Base-by-base conservation (phyloP, 768 basidiomycete genomes). In the Pisolithus sp. region DNA sequence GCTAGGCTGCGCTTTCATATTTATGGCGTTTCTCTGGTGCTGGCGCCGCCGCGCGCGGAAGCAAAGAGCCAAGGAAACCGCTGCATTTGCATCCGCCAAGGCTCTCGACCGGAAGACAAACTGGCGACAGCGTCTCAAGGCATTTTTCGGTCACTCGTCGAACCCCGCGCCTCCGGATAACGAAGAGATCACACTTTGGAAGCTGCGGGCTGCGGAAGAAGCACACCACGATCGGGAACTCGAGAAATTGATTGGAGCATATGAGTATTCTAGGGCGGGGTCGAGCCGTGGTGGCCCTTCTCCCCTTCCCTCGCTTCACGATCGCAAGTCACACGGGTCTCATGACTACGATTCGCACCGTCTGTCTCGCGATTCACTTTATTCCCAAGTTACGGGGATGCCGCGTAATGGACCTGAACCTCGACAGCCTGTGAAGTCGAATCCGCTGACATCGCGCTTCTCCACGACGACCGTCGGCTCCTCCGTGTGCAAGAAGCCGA, bases 1-100 rank as follows among this genome's bases (percentile, higher is more conserved):
- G 0, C 78, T 90, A 36, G 87, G 89, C 9, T 86, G 85, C 62
- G 83, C 83, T 15, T 86, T 91, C 68, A 83, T 91, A 67, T 82
- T 89, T 63, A 51, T 89, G 39, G 65, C 79, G 43, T 65, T 89
- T 54, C 62, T 91, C 53, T 76, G 80, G 72, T 76, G 75, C 57
- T 90, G 83, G 80, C 80, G 89, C 21, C 76, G 85, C 17, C 81
- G 78, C 46, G 82, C 81, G 38, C 80, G 81, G 63, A 84, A 83
- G 63, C 76, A 78, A 60, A 81, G 88, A 30, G 81, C 80, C 17
- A 76, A 86, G 62, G 72, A 71, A 37, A 91, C 89, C 1, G 79
- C 76, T 10, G 68, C 66, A 56, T 90, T 89, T 62, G 84, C 85
- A 1, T 70, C 72, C 12, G 73, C 74, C 41, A 86, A 84, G 68